Percentiles rank a stretch among this genome's conserved stretches.
Conservation (phyloP, 1,139 yeast species). For the Kodamaea suecica region DNA sequence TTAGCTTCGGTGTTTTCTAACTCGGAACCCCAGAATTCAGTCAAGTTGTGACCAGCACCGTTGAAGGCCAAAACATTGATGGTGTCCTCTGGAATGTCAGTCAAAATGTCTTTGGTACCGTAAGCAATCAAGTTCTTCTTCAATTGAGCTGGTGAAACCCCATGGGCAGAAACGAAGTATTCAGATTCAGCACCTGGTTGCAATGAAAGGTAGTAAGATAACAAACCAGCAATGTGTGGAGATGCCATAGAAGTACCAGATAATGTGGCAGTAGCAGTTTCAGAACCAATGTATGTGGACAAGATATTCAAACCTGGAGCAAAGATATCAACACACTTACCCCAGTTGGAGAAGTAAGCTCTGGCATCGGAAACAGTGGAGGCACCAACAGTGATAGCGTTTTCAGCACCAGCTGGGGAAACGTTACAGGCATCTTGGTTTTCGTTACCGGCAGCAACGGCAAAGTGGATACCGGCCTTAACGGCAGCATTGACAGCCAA, state of each 20-base stretch:
- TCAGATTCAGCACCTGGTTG: slow-evolving; percentile 84
- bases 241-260: slow-evolving; percentile 99
- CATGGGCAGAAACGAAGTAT: slow-evolving; percentile 53
- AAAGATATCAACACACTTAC: slow-evolving; percentile 79
- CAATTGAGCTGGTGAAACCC: slow-evolving; percentile 78
- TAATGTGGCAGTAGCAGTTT: slow-evolving; percentile 78
- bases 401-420: slow-evolving; percentile 77
- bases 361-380: slow-evolving; percentile 70
- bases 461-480: slow-evolving; percentile 74
- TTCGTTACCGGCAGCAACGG: slow-evolving; percentile 89
- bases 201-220: slow-evolving; percentile 84
- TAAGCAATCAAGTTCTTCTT: slow-evolving; percentile 82
- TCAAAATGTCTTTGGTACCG: slow-evolving; percentile 67
- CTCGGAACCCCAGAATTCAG: slow-evolving; percentile 59
- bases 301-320: slow-evolving; percentile 82
- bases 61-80: slow-evolving; percentile 89
- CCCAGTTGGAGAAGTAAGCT: slow-evolving; percentile 81
- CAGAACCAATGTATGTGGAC: slow-evolving; percentile 85
- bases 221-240: slow-evolving; percentile 91
- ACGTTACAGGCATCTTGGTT: slow-evolving; percentile 81
- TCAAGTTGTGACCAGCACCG: slow-evolving; percentile 85
- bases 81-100: slow-evolving; percentile 75
- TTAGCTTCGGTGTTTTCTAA: slow-evolving; percentile 5
- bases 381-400: slow-evolving; percentile 81
- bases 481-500: slow-evolving; percentile 83